Percentiles rank a stretch among this genome's conserved stretches.
phyloP scores from a whole-genome alignment of 2,329 filamentous ascomycete species.

The Scytalidium lignicola region DNA sequence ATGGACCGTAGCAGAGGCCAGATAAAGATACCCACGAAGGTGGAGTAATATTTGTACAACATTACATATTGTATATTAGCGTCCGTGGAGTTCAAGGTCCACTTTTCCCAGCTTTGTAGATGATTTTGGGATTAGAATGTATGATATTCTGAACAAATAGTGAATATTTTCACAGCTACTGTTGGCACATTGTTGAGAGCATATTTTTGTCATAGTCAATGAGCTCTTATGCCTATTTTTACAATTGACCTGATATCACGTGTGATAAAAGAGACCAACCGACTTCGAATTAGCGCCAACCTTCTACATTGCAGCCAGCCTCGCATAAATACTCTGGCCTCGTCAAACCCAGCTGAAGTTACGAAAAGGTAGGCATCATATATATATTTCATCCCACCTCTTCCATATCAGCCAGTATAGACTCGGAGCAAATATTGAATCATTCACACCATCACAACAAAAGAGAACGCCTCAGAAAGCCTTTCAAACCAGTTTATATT shows the following conservation, averaged over 20 bases:
- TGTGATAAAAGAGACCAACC: background rate
- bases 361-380: background rate
- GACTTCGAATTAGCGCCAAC: background rate
- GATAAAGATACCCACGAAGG: slow-evolving; percentile 62
- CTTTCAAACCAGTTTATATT: background rate
- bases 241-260: background rate
- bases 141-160: background rate
- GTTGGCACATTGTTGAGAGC: background rate
- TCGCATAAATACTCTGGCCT: slow-evolving; percentile 16
- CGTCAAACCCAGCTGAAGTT: slow-evolving; percentile 1
- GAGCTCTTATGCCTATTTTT: too few species aligned
- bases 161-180: background rate
- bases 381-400: background rate
- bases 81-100: background rate
- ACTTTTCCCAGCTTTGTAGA: background rate
- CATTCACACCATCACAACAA: background rate
- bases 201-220: too few species aligned
- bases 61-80: background rate
- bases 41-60: slow-evolving; percentile 25
- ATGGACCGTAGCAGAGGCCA: slow-evolving; percentile 59
- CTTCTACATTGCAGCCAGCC: slow-evolving; percentile 5
- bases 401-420: background rate
- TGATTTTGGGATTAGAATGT: background rate
- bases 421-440: background rate
- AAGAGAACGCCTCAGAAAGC: background rate